Base-by-base conservation (phyloP, 495 filamentous ascomycete genomes). In the Cercophora newfieldiana region DNA sequence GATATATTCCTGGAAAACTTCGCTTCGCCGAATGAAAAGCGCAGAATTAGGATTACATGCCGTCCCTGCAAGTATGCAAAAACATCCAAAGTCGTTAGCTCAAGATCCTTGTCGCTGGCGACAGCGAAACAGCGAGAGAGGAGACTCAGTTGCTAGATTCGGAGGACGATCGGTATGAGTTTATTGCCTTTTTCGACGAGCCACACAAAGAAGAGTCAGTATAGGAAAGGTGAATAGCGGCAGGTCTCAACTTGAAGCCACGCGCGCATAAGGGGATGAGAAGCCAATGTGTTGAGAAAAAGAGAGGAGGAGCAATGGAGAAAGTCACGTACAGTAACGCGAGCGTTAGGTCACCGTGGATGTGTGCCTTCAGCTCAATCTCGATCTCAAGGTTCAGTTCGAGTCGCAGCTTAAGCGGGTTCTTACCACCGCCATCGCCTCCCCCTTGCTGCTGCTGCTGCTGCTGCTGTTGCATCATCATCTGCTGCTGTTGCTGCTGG, bases 341-440 rank as follows among this genome's bases (percentile, higher is more conserved):
- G 59, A 97, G 74, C 47, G 91, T 95, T 71, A 96, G 80, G 82
- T 96, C 93, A 77, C 93, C 92, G 71, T 94, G 90, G 74, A 97
- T 95, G 80, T 91, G 91, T 21, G 93, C 93, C 86, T 96, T 96
- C 1, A 97, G 80, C 74, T 93, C 88, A 31, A 96, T 88, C 82
- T 96, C 90, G 68, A 96, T 86, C 74, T 97, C 93, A 55, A 97
- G 78, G 78, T 96, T 96, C 58, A 96, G 74, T 74, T 96, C 92
- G 61, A 97, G 75, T 59, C 93, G 77, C 79, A 97, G 69, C 69
- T 86, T 83, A 66, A 97, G 77, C 75, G 93, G 89, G 75, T 94
- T 89, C 69, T 88, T 87, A 55, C 82, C 85, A 25, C 83, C 84
- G 10, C 76, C 79, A 5, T 67, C 75, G 5, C 78, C 81, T 4